These are phyloP conservation scores for Endocalyx cinctus DNA, from an alignment of 2,329 filamentous ascomycete genomes.

Conservation along the genomic window DNA sequence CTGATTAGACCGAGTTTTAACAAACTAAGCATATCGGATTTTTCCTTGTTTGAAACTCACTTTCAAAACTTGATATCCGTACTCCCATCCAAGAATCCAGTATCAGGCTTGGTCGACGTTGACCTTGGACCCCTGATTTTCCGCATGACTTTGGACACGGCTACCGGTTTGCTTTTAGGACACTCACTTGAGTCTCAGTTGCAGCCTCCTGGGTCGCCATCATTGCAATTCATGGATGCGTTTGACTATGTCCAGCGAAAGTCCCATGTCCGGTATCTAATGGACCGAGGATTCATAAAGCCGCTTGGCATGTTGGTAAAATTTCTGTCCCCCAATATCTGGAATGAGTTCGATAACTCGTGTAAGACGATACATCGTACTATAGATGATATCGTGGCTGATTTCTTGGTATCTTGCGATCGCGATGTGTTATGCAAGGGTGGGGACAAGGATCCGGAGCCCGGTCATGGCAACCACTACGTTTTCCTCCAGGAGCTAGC, in stretches of 20 bases:
- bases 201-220: neutral
- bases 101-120: slow-evolving; percentile 2
- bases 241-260: slow-evolving; percentile 5
- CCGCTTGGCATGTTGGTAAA: slow-evolving; percentile 1
- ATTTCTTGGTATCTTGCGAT: neutral
- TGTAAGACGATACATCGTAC: slow-evolving; percentile 2
- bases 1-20: slow-evolving; percentile 3
- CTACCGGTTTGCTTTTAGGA: slow-evolving; percentile 4
- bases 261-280: slow-evolving; percentile 1
- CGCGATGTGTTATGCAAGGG: too few relatives aligned
- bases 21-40: slow-evolving; percentile 1
- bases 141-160: slow-evolving; percentile 4
- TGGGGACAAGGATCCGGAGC: neutral
- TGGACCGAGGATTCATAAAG: slow-evolving; percentile 1
- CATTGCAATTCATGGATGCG: slow-evolving; percentile 2
- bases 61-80: slow-evolving; percentile 5
- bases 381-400: slow-evolving; percentile 2
- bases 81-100: slow-evolving; percentile 1
- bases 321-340: neutral
- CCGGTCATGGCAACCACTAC: slow-evolving; percentile 4
- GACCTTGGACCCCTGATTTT: slow-evolving; percentile 8
- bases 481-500: slow-evolving; percentile 43
- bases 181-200: slow-evolving; percentile 2
- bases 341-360: slow-evolving; percentile 4
- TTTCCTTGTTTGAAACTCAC: slow-evolving; percentile 2